Conservation (phyloP, 1,139 yeast genomes). For the Taphrina populina region DNA sequence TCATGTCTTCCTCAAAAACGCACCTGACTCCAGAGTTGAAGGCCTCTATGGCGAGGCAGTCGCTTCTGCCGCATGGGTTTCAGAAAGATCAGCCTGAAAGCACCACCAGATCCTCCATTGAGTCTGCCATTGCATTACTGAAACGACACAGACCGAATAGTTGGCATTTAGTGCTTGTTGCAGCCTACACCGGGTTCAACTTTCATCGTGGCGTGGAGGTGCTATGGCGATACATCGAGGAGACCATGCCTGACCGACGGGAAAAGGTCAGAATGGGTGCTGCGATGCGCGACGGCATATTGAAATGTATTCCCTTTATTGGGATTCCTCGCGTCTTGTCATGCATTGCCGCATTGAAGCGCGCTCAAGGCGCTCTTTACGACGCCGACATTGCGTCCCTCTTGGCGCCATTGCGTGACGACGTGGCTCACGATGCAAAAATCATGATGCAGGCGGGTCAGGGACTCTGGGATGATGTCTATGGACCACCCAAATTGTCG, state of each 20-base stretch:
- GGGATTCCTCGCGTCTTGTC: constrained; percentile 32
- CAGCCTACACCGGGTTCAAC: constrained; percentile 29
- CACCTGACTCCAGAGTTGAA: constrained; percentile 16
- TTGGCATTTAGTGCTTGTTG: constrained; percentile 26
- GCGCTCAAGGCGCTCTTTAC: constrained; percentile 5
- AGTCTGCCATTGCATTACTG: constrained; percentile 1
- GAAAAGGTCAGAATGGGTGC: constrained; percentile 18
- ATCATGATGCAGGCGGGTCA: constrained; percentile 9
- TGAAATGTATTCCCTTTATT: constrained; percentile 27
- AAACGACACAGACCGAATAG: constrained; percentile 2
- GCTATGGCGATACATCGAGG: constrained; percentile 18
- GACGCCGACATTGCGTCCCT: not conserved
- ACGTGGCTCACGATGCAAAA: not conserved
- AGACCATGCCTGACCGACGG: not conserved
- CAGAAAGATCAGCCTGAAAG: constrained; percentile 3
- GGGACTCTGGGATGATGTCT: constrained; percentile 28
- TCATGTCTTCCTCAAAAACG: constrained; percentile 1
- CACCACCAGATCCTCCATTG: constrained; percentile 10
- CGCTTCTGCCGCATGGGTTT: constrained; percentile 25
- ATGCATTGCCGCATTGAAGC: constrained; percentile 17
- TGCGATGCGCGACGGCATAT: constrained; percentile 18
- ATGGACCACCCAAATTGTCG: constrained; percentile 15
- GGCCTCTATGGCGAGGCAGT: constrained; percentile 11
- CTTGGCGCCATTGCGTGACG: constrained; percentile 13
- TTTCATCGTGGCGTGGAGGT: constrained; percentile 11